A percentile compares a stretch with the other conserved stretches of the same genome.
These are phyloP conservation scores for Earliella scabrosa DNA, from an alignment of 1,284 basidiomycete genomes.

Conservation along the genomic window DNA sequence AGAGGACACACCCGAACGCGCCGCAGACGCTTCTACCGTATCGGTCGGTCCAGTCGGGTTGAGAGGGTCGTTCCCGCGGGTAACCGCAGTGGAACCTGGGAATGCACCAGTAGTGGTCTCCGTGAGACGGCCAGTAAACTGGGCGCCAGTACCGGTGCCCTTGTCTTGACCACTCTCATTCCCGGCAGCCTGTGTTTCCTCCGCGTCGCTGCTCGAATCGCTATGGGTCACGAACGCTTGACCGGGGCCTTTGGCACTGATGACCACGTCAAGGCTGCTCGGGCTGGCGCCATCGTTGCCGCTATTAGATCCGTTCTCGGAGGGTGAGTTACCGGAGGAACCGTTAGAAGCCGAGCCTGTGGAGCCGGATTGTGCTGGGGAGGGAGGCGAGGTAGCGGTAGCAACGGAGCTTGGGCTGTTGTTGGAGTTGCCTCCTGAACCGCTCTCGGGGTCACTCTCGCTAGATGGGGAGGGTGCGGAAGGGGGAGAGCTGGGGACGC, in stretches of 20 bases:
- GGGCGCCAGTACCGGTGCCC: not conserved
- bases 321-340: not conserved
- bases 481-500: constrained; percentile 12
- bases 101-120: constrained; percentile 8
- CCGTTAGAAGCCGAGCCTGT: constrained; percentile 5
- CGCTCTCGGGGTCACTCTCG: too few species aligned
- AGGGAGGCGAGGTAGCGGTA: not conserved
- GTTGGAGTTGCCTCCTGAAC: too few species aligned
- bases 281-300: not conserved
- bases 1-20: constrained; percentile 12
- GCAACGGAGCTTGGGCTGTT: not conserved
- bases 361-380: not conserved
- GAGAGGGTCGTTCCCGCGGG: constrained; percentile 3
- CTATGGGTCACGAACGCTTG: constrained; percentile 13
- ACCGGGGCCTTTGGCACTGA: constrained; percentile 17
- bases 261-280: not conserved
- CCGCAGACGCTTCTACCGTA: not conserved
- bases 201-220: not conserved
- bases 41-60: constrained; percentile 1
- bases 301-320: constrained; percentile 1
- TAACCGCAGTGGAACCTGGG: constrained; percentile 1
- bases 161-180: not conserved
- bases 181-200: not conserved
- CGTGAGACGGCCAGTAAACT: not conserved
- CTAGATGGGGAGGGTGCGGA: not conserved